Conservation (phyloP, 2,329 filamentous ascomycete species). For the Xylaria digitata region DNA sequence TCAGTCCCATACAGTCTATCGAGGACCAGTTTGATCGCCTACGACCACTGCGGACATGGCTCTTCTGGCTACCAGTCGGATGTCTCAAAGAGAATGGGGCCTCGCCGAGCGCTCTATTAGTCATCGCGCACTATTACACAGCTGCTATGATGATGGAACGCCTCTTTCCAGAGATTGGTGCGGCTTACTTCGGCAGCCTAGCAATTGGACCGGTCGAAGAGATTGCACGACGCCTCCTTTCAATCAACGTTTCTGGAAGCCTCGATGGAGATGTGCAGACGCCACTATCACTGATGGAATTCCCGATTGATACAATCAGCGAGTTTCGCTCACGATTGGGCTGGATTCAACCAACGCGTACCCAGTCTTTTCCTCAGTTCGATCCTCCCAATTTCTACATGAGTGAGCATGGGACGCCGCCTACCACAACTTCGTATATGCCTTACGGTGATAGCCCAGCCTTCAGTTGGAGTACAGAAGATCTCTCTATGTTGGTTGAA, state of each 20-base stretch:
- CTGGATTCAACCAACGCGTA: constrained; percentile 70
- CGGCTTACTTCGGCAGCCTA: constrained; percentile 86
- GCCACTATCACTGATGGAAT: constrained; percentile 75
- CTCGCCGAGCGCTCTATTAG: constrained; percentile 81
- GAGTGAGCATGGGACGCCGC: constrained; percentile 55
- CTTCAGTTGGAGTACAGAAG: constrained; percentile 73
- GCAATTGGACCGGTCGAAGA: constrained; percentile 85
- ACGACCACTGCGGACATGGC: constrained; percentile 88
- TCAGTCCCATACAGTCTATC: constrained; percentile 75
- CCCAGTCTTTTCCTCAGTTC: constrained; percentile 71
- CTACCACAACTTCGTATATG: constrained; percentile 58
- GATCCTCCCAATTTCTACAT: constrained; percentile 66
- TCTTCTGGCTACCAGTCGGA: constrained; percentile 93
- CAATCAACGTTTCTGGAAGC: constrained; percentile 71
- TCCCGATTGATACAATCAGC: constrained; percentile 74
- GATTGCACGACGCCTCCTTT: constrained; percentile 80
- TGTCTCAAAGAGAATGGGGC: constrained; percentile 81
- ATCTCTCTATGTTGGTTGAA: constrained; percentile 67
- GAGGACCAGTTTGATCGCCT: constrained; percentile 91
- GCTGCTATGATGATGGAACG: constrained; percentile 88
- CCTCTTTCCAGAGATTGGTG: constrained; percentile 89
- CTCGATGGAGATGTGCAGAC: constrained; percentile 69
- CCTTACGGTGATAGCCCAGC: constrained; percentile 66
- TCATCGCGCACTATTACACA: constrained; percentile 92
- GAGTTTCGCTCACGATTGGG: constrained; percentile 78